Evolutionary conservation across 1,284 basidiomycete genomes (phyloP), one percentile per base, ranked within the genome.

Genomic region (Rhodotorula sp.): DNA sequence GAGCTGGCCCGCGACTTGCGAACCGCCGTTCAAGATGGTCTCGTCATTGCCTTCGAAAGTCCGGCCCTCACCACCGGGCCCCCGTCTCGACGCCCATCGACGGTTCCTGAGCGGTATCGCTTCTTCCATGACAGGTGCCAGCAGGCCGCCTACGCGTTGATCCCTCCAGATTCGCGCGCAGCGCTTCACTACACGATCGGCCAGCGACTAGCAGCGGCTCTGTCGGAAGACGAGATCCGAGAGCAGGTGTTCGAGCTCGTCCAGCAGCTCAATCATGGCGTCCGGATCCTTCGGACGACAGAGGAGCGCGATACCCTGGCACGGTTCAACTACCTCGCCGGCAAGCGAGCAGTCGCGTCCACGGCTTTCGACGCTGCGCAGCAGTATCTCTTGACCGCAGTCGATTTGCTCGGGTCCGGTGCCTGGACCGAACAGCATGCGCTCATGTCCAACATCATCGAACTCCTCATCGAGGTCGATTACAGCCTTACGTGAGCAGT

Each of bases 91-190:
- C 48, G 31, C 39, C 51, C 51, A 52, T 52, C 66, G 34, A 43
- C 54, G 0, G 56, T 69, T 1, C 65, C 68, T 2, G 29, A n/a
- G 16, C 31, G n/a, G 1, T 73, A 73, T 49, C 63, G 70, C 23
- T 76, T 76, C 68, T 76, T 74, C 58, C 74, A 76, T 56, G 74
- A 76, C 47, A 69, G 74, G 5, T 69, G 65, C n/a, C 74, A 76
- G 68, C 74, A 76, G 47, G 71, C 74, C 5, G 74, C 74, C 2
- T 76, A 76, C 62, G 69, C 72, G n/a, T 68, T 74, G 49, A 67
- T 76, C 46, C 69, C 72, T 2, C 5, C 21, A 12, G 15, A 21
- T 5, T 56, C 64, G 6, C 72, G 70, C 2, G 43, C 52, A 23
- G 18, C 21, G 1, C 39, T 72, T 39, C 74, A 76, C 62, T 74